A percentile compares a stretch with the other conserved stretches of the same genome.
phyloP scores from a whole-genome alignment of 2,329 filamentous ascomycete species.

The Pseudocercospora vitis region DNA sequence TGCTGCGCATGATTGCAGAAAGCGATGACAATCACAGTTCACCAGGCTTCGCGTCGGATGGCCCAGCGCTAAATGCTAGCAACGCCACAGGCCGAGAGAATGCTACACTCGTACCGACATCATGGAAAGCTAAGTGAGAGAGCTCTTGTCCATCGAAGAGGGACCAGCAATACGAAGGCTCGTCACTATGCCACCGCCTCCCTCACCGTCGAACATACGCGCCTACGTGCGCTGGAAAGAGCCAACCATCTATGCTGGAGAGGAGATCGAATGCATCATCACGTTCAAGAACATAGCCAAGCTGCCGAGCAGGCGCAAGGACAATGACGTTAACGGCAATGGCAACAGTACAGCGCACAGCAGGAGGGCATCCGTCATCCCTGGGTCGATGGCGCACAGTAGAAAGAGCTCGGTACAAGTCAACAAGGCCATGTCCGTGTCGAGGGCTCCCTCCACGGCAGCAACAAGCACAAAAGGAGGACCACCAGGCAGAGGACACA shows the following conservation, averaged over 20 bases:
- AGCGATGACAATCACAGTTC: not conserved
- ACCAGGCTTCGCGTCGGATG: not conserved
- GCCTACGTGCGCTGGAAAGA: constrained; percentile 96
- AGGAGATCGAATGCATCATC: constrained; percentile 92
- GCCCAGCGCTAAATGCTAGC: not conserved
- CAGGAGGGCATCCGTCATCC: constrained; percentile 21
- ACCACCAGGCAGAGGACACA: constrained; percentile 54
- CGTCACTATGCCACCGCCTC: constrained; percentile 20
- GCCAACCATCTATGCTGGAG: constrained; percentile 91
- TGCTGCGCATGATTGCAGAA: not conserved
- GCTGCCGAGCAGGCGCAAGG: constrained; percentile 43
- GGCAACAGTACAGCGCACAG: constrained; percentile 21
- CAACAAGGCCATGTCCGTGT: constrained; percentile 15
- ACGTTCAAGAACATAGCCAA: constrained; percentile 83
- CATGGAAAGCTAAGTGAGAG: constrained; percentile 20
- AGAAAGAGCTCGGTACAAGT: constrained; percentile 29
- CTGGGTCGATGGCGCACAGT: constrained; percentile 23
- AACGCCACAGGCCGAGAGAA: constrained; percentile 7
- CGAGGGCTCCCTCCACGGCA: constrained; percentile 25
- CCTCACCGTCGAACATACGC: constrained; percentile 68
- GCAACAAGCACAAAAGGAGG: constrained; percentile 23
- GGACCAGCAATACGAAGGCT: constrained; percentile 1
- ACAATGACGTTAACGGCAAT: constrained; percentile 36
- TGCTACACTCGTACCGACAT: constrained; percentile 12
- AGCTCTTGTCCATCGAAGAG: constrained; percentile 12